A percentile compares a stretch with the other conserved stretches of the same genome.
These are phyloP conservation scores for Rhizomucor miehei DNA, from an alignment of 371 early-diverging fungal species.

Conservation along the genomic window DNA sequence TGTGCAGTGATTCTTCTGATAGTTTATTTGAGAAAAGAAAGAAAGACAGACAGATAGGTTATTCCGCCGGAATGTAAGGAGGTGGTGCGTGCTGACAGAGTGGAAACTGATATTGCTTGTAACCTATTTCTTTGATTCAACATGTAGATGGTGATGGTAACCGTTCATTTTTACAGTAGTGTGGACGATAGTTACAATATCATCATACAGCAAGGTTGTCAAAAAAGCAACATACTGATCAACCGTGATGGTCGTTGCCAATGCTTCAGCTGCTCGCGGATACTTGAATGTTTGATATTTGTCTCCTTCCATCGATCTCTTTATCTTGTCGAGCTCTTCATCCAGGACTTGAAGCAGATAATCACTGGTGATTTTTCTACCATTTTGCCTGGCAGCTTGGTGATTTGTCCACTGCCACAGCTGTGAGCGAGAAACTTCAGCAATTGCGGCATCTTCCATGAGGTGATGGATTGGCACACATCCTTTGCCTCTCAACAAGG, in stretches of 20 bases:
- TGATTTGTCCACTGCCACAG: slow-evolving; percentile 94
- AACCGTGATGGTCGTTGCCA: slow-evolving; percentile 80
- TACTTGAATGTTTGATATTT: slow-evolving; percentile 61
- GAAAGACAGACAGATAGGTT: too few species aligned
- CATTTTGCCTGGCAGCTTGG: slow-evolving; percentile 60
- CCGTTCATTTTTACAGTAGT: too few species aligned
- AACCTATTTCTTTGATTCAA: too few species aligned
- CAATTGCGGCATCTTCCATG: slow-evolving; percentile 98
- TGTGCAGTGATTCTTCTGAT: too few species aligned
- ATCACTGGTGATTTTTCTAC: slow-evolving; percentile 67
- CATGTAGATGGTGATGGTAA: too few species aligned
- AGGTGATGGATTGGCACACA: slow-evolving; percentile 95
- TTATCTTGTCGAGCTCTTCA: slow-evolving; percentile 71
- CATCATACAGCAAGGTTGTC: slow-evolving; percentile 81
- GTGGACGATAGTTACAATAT: slow-evolving; percentile 31
- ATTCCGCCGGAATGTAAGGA: too few species aligned
- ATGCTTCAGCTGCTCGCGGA: slow-evolving; percentile 71
- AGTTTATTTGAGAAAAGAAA: too few species aligned
- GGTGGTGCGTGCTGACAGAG: too few species aligned
- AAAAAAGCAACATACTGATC: slow-evolving; percentile 86
- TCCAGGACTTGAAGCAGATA: slow-evolving; percentile 67
- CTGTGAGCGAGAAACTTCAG: slow-evolving; percentile 92
- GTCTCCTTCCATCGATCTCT: slow-evolving; percentile 52
- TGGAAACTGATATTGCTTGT: too few species aligned
- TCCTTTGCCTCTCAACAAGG: slow-evolving; percentile 89